phyloP scores from a whole-genome alignment of 768 basidiomycete species.

The Cyclocybe cylindracea region DNA sequence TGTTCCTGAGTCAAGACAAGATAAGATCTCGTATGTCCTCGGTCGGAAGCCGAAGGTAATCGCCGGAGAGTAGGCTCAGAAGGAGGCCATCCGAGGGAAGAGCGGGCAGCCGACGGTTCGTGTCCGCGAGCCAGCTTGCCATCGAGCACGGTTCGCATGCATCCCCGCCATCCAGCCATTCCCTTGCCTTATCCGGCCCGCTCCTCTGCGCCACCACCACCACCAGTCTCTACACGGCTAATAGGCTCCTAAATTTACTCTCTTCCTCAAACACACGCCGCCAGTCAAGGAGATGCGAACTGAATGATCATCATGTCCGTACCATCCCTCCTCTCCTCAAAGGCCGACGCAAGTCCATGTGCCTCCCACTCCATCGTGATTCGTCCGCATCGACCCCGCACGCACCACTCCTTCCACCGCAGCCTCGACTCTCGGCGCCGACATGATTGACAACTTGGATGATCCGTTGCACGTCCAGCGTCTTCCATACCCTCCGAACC shows the following conservation, averaged over 20 bases:
- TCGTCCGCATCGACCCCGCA: slow-evolving; percentile 10
- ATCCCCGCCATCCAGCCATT: no score
- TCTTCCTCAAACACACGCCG: no score
- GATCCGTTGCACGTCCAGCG: slow-evolving; percentile 11
- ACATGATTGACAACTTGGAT: slow-evolving; percentile 6
- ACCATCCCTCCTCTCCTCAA: no score
- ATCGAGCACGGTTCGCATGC: no score
- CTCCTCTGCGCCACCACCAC: no score
- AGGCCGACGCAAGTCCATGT: not conserved
- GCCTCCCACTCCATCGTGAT: slow-evolving; percentile 2
- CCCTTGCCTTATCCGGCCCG: no score
- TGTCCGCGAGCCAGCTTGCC: no score
- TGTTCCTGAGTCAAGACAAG: slow-evolving; percentile 29
- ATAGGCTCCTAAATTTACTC: no score
- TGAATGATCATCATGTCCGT: no score
- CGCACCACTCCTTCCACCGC: not conserved
- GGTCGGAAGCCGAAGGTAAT: slow-evolving; percentile 4
- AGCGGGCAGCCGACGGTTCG: not conserved
- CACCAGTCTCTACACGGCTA: no score
- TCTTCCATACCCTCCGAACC: not conserved
- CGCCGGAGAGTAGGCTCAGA: not conserved
- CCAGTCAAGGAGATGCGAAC: no score
- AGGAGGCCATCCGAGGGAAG: not conserved
- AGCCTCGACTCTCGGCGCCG: slow-evolving; percentile 6
- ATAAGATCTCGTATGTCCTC: slow-evolving; percentile 13